Base-by-base conservation (phyloP, 2,329 filamentous ascomycete genomes). In the Xylaria sp. region DNA sequence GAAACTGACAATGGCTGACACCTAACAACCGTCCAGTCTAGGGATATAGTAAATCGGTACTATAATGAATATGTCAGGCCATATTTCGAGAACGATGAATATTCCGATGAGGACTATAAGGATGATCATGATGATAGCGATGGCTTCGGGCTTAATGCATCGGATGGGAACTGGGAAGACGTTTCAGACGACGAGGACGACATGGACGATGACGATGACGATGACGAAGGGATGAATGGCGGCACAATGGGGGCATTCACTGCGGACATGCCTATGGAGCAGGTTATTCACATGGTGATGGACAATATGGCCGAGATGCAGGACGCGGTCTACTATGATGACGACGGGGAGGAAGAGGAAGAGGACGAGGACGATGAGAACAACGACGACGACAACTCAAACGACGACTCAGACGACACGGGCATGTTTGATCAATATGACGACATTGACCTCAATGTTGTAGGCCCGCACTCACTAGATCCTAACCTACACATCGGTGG, bases 11-110 rank as follows among this genome's bases (percentile, higher is more conserved):
- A 20, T 1, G 51, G 33, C 64, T 63, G 23, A 69, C 18, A 48
- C 51, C 18, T 49, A 9, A 51, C 49, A 8, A 18, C 9, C 51
- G 43, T 41, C 20, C 36, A 69, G 67, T 57, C 15, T 10, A 36
- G 70, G 1, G 3, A 28, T 6, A 60, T 73, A 20, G 67, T 72
- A 20, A 46, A 65, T 2, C 62, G 63, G 23, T 54, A 73, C 46
- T 73, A 69, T 43, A 52, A 67, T 2, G 51, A 72, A 12, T 69
- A 72, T 55, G 72, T 74, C 23, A 20, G 39, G 52, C 65, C 59
- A n/a, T 60, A 64, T 23, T 67, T 66, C 39, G 49, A 57, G 13
- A 58, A 59, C 43, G 54, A 71, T 2, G 63, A 71, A 18, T 63
- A 69, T 2, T 3, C 31, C 20, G 59, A 52, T 8, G 54, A 54